Evolutionary conservation across 2,329 filamentous ascomycete genomes (phyloP).

Genomic region (Cladosporium sp.): DNA sequence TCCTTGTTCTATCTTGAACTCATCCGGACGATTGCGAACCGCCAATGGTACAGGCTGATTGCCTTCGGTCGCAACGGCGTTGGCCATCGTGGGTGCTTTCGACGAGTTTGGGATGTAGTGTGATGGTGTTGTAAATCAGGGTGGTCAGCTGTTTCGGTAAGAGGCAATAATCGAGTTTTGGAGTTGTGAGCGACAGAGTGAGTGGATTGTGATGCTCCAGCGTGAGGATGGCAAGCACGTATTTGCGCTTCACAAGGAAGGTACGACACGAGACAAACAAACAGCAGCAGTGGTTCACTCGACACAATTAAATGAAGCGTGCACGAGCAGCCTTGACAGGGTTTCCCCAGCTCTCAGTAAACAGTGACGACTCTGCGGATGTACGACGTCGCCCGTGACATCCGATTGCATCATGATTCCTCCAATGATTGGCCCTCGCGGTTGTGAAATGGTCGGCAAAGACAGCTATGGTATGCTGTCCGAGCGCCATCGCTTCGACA

Average conservation of each 20-base stretch:
- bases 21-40: slow-evolving; percentile 42
- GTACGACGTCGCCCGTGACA: not conserved
- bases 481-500: slow-evolving; percentile 1
- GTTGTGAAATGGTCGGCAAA: not conserved
- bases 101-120: not conserved
- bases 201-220: not conserved
- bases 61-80: not conserved
- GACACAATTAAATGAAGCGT: not conserved
- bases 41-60: slow-evolving; percentile 12
- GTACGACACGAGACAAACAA: not conserved
- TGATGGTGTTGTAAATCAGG: not conserved
- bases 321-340: not conserved
- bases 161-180: not conserved
- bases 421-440: not conserved
- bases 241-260: not conserved
- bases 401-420: not conserved
- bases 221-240: not conserved
- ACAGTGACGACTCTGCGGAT: slow-evolving; percentile 8
- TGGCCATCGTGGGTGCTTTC: not conserved
- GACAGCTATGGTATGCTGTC: slow-evolving; percentile 12
- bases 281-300: not conserved
- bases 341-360: slow-evolving; percentile 10
- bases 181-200: not conserved
- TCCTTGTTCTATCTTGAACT: slow-evolving; percentile 59
- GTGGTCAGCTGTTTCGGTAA: not conserved